Evolutionary conservation across 225 moss, liverwort and hornwort species (phyloP), one percentile per base, ranked within the genome.

Genomic region (Asterella californica): DNA sequence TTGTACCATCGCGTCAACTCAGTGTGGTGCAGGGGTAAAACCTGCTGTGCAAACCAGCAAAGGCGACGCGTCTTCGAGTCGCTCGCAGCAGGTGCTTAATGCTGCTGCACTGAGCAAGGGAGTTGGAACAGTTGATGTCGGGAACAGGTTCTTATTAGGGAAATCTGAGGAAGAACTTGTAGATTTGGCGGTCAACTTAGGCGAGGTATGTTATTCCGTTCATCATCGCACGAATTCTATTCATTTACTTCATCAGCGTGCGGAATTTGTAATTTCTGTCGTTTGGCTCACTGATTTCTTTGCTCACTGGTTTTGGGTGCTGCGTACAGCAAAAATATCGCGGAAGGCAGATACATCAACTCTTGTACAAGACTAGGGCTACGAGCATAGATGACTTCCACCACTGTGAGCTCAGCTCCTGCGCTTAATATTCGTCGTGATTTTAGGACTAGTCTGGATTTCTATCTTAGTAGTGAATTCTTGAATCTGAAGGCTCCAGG

Each of bases 281-380:
- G 11, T 67, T 6, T 19, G n/a, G 2, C 67, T 6, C 17, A 69
- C 22, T 45, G 25, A 21, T 69, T 76, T 9, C 24, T 54, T 27
- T 15, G 15, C n/a, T 6, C 8, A n/a, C 15, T 29, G 29, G 7
- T 15, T n/a, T 19, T 33, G n/a, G 77, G 2, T 71, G 83, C 65
- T 34, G 24, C 1, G 18, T 83, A 83, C 92, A 97, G 97, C 94
- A 90, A 92, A 97, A 90, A 84, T 97, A 94, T 85, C 94, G 97
- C 57, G 97, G 97, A 70, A 94, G 86, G 85, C 97, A 97, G 86
- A 91, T 97, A 84, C 89, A 97, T 81, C 92, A 92, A 84, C 83
- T 94, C 24, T 89, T 97, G 33, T 97, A 97, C 87, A 94, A 90
- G 84, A 90, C 91, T 78, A 97, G 93, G 87, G 88, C 87, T 18